A percentile compares a stretch with the other conserved stretches of the same genome.
phyloP scores from a whole-genome alignment of 495 filamentous ascomycete genomes.

The Xylaria intraflava region DNA sequence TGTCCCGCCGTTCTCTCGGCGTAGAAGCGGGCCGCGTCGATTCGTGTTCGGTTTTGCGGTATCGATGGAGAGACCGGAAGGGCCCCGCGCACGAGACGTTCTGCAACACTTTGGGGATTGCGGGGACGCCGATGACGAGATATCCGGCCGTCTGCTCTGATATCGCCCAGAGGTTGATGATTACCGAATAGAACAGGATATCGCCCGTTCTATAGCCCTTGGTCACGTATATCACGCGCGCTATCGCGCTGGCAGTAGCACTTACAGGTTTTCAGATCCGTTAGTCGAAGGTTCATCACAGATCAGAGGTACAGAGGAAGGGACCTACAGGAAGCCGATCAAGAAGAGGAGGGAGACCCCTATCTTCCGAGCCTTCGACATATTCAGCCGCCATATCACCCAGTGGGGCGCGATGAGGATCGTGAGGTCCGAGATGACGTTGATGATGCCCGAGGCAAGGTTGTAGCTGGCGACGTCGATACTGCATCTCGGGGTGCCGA shows the following conservation, averaged over 20 bases:
- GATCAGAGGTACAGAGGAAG: neutral
- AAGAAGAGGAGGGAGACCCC: slow-evolving; percentile 33
- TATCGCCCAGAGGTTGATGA: slow-evolving; percentile 28
- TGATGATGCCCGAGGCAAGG: slow-evolving; percentile 16
- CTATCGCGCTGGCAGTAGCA: slow-evolving; percentile 15
- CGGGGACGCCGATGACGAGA: slow-evolving; percentile 26
- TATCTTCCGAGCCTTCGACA: slow-evolving; percentile 24
- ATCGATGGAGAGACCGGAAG: slow-evolving; percentile 1
- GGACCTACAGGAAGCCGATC: slow-evolving; percentile 34
- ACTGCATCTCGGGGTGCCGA: slow-evolving; percentile 29
- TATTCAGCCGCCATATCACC: slow-evolving; percentile 31
- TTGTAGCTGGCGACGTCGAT: slow-evolving; percentile 18
- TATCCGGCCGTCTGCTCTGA: slow-evolving; percentile 29
- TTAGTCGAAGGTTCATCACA: neutral
- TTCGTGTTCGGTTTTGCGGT: neutral
- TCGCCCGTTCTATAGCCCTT: slow-evolving; percentile 23
- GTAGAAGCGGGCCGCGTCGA: too few species aligned
- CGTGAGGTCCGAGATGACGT: slow-evolving; percentile 29
- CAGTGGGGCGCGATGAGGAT: slow-evolving; percentile 33
- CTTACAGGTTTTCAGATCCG: neutral
- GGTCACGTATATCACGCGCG: slow-evolving; percentile 18
- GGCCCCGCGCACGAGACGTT: slow-evolving; percentile 8
- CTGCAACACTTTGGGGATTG: slow-evolving; percentile 23
- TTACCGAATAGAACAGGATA: slow-evolving; percentile 15
- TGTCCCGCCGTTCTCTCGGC: too few species aligned